Evolutionary conservation across 1,139 yeast species (phyloP).

Genomic region (Blastobotrys malaysiensis): DNA sequence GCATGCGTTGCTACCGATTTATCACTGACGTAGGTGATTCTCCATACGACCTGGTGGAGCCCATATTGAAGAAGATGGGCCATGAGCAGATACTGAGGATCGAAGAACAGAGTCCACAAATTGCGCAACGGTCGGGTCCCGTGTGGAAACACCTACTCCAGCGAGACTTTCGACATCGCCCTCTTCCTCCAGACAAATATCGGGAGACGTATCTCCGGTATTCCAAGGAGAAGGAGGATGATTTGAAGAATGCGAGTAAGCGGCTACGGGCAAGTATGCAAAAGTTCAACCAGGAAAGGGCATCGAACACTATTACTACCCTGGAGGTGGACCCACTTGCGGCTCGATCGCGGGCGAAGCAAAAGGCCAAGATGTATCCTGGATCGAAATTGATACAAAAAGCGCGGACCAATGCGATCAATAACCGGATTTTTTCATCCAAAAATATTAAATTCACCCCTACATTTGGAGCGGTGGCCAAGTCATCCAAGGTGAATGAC

Average conservation of each 20-base stretch:
- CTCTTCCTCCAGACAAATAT: conserved; percentile 20
- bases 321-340: conserved; percentile 25
- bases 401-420: conserved; percentile 13
- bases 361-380: conserved; percentile 16
- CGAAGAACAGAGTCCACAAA: conserved; percentile 27
- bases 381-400: conserved; percentile 23
- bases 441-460: conserved; percentile 21
- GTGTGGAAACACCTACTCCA: conserved; percentile 25
- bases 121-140: conserved; percentile 19
- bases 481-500: not conserved
- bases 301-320: conserved; percentile 23
- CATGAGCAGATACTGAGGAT: conserved; percentile 25
- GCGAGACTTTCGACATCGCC: conserved; percentile 26
- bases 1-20: conserved; percentile 12
- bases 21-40: conserved; percentile 30
- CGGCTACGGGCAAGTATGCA: conserved; percentile 23
- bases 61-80: conserved; percentile 24
- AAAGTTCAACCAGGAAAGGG: conserved; percentile 23
- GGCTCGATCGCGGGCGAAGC: conserved; percentile 15
- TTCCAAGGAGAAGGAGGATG: conserved; percentile 24
- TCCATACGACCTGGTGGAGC: conserved; percentile 29
- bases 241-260: conserved; percentile 24
- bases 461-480: not conserved
- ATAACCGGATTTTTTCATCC: conserved; percentile 21
- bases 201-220: conserved; percentile 21